phyloP scores from a whole-genome alignment of 225 moss, liverwort and hornwort species.

The Neckera pumila region DNA sequence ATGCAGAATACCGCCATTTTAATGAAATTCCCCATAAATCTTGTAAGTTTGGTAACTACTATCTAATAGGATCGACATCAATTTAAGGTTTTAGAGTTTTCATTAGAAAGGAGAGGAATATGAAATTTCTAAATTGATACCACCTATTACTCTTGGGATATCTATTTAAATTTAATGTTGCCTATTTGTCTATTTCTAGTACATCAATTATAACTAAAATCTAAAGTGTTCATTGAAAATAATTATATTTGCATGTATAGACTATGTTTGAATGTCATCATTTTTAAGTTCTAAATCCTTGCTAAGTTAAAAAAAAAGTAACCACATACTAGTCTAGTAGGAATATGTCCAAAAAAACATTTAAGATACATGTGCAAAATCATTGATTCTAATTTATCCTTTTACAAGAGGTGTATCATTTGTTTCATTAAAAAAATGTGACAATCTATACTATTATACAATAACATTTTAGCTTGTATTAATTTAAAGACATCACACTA shows the following conservation, averaged over 20 bases:
- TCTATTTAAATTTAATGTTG: background rate
- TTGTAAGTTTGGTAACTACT: background rate
- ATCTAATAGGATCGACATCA: rapidly evolving
- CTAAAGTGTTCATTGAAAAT: background rate
- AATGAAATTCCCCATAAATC: too few relatives aligned
- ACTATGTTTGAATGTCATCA: background rate
- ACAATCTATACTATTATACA: background rate
- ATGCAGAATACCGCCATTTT: too few relatives aligned
- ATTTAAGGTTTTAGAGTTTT: background rate
- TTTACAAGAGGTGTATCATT: background rate
- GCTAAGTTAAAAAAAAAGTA: background rate
- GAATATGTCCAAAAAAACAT: background rate
- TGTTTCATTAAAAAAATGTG: background rate
- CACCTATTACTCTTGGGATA: rapidly evolving
- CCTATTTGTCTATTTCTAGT: background rate
- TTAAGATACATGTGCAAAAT: background rate
- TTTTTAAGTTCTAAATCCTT: too few relatives aligned
- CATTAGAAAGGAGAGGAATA: background rate
- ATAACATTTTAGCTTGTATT: background rate
- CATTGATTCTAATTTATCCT: too few relatives aligned
- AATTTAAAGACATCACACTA: background rate
- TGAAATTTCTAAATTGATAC: background rate
- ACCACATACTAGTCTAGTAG: background rate
- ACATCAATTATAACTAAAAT: background rate
- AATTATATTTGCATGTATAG: background rate